These are phyloP conservation scores for Cicer yamashitae DNA, from an alignment of 306 rosid species.

Conservation along the genomic window DNA sequence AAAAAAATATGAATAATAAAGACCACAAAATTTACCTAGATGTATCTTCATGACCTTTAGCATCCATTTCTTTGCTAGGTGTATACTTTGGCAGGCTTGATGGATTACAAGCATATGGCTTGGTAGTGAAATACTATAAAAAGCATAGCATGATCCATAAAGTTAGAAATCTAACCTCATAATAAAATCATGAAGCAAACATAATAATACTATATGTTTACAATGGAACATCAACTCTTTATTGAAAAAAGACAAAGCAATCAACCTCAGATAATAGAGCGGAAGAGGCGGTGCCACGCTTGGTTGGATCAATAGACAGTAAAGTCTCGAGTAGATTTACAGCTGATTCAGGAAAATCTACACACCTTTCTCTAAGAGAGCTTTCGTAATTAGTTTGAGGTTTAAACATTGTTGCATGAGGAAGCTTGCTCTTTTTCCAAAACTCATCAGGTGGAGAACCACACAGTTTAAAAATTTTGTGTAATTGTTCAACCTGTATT, in stretches of 20 bases:
- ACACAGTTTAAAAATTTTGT: slow-evolving; percentile 90
- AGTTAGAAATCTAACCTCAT: slow-evolving; percentile 38
- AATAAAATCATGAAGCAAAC: neutral
- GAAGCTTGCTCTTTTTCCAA: slow-evolving; percentile 83
- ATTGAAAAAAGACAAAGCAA: neutral
- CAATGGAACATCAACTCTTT: neutral
- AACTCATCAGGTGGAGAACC: slow-evolving; percentile 93
- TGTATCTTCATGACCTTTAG: slow-evolving; percentile 68
- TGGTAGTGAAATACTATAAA: slow-evolving; percentile 79
- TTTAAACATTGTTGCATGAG: slow-evolving; percentile 89
- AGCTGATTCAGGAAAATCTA: slow-evolving; percentile 63
- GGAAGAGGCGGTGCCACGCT: slow-evolving; percentile 91
- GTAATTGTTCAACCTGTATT: slow-evolving; percentile 89
- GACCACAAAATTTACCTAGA: slow-evolving; percentile 53
- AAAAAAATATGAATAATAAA: neutral
- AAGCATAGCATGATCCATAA: slow-evolving; percentile 6
- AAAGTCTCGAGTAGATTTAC: slow-evolving; percentile 70
- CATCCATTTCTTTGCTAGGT: slow-evolving; percentile 97
- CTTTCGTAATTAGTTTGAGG: slow-evolving; percentile 79
- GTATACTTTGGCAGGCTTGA: slow-evolving; percentile 84
- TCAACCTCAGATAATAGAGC: slow-evolving; percentile 86
- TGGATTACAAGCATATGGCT: slow-evolving; percentile 85
- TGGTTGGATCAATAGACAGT: slow-evolving; percentile 69
- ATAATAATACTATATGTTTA: slow-evolving; percentile 1
- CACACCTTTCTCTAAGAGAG: slow-evolving; percentile 70